phyloP scores from a whole-genome alignment of 768 basidiomycete species.

The Suillus tomentosus region DNA sequence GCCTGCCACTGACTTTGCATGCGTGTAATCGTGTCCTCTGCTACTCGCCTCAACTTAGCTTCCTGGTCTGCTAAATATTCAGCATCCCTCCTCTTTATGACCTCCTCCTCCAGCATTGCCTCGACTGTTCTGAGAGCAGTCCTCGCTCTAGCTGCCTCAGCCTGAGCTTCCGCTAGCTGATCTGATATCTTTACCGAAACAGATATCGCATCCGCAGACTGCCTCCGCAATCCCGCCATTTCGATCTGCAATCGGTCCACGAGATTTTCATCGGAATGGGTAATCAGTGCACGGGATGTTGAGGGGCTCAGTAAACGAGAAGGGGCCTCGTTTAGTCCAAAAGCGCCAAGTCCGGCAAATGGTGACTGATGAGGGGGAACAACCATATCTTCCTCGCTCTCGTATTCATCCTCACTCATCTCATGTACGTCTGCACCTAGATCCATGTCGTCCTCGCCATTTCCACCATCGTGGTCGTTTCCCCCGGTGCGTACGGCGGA shows the following conservation, averaged over 20 bases:
- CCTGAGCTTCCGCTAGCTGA: conserved; percentile 66
- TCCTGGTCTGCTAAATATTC: conserved; percentile 56
- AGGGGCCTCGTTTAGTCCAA: conserved; percentile 33
- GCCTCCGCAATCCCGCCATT: conserved; percentile 60
- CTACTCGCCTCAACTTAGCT: conserved; percentile 43
- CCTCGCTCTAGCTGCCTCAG: conserved; percentile 58
- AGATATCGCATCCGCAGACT: conserved; percentile 68
- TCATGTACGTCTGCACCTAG: conserved; percentile 42
- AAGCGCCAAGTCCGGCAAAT: conserved; percentile 38
- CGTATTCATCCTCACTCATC: conserved; percentile 54
- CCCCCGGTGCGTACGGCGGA: conserved; percentile 29
- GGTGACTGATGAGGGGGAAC: conserved; percentile 48
- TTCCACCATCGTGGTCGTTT: conserved; percentile 36
- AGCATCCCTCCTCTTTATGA: conserved; percentile 55
- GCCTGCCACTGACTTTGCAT: conserved; percentile 31
- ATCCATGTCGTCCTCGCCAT: conserved; percentile 40
- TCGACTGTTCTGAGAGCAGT: conserved; percentile 58
- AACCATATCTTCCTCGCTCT: conserved; percentile 68
- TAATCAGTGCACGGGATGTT: conserved; percentile 28
- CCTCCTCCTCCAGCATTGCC: conserved; percentile 61
- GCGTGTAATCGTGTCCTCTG: conserved; percentile 51
- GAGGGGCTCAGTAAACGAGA: conserved; percentile 47
- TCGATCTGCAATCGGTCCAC: conserved; percentile 70
- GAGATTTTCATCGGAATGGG: conserved; percentile 40
- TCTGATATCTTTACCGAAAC: conserved; percentile 67